These are phyloP conservation scores for Metarhizium sp. DNA, from an alignment of 2,329 filamentous ascomycete genomes.

Conservation along the genomic window DNA sequence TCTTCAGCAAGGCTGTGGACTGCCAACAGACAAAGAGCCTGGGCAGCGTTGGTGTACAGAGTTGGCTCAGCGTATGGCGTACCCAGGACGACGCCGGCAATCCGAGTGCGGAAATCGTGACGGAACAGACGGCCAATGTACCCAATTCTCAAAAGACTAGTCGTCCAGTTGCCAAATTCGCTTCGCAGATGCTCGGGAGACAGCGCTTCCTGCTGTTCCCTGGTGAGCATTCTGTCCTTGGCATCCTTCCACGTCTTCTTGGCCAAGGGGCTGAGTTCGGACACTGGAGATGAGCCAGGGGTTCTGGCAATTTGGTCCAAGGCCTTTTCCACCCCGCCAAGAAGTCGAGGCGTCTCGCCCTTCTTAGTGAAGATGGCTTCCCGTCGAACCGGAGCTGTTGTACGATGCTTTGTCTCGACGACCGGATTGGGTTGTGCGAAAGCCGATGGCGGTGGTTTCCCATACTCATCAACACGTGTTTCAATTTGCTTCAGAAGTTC, in stretches of 20 bases:
- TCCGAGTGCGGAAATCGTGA: constrained; percentile 55
- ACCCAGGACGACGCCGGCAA: constrained; percentile 62
- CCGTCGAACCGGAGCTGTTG: constrained; percentile 31
- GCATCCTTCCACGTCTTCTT: constrained; percentile 39
- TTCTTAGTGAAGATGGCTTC: constrained; percentile 36
- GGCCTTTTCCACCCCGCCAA: constrained; percentile 35
- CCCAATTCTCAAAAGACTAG: constrained; percentile 35
- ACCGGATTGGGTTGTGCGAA: constrained; percentile 19
- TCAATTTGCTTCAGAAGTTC: constrained; percentile 59
- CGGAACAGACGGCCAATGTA: constrained; percentile 61
- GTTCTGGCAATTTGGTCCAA: constrained; percentile 33
- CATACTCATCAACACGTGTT: constrained; percentile 54
- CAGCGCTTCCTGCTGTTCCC: constrained; percentile 45
- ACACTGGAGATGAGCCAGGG: constrained; percentile 37
- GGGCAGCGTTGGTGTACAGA: constrained; percentile 62
- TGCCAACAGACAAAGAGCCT: constrained; percentile 58
- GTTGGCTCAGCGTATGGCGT: constrained; percentile 61
- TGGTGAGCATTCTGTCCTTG: constrained; percentile 37
- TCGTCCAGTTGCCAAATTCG: constrained; percentile 36
- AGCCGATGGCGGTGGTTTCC: constrained; percentile 31
- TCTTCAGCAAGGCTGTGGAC: constrained; percentile 72
- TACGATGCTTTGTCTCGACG: constrained; percentile 22
- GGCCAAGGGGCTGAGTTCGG: constrained; percentile 40
- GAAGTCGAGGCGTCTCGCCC: constrained; percentile 26
- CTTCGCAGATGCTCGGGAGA: constrained; percentile 39